Evolutionary conservation across 768 basidiomycete species (phyloP), one percentile per base, ranked within the genome.

Genomic region (Mycena sanguinolenta): DNA sequence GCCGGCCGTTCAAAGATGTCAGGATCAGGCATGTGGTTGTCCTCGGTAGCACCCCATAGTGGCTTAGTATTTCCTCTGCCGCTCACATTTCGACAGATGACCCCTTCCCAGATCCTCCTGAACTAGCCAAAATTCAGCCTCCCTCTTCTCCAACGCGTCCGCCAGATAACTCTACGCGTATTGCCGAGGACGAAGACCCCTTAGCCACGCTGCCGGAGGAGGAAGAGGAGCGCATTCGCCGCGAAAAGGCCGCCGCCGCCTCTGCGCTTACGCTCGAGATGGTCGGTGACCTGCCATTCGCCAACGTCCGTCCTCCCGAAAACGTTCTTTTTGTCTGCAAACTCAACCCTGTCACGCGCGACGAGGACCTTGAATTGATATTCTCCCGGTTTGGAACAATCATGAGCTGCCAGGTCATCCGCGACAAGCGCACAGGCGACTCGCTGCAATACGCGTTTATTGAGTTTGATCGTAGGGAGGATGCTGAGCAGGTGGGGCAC

Each of bases 291-390:
- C 84, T 99, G 62, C 98, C 98, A 1, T 99, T 99, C 78, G 98
- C 98, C 28, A 96, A 97, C 76, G 96, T 99, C 52, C 90, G 96
- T 52, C 98, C 98, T 0, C 98, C 98, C 0, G 98, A 99, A 82
- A 99, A 99, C 79, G 96, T 99, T 30, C 82, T 99, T 16, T 99
- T 99, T 80, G 97, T 99, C 13, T 99, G 98, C 90, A 99, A 99
- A 78, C 88, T 99, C 73, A 99, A 99, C 77, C 89, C 95, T 25
- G 97, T 98, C 23, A 99, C 98, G 30, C 86, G 93, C 58, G 95
- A 97, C 76, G 97, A 99, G 78, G 98, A 99, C 81, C 84, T 99
- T 55, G 97, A 99, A 78, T 88, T 99, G 46, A 99, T 99, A 63
- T 99, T 99, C 77, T 96, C 95, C 38, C 86, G 98, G 32, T 99